Evolutionary conservation across 441 rosid species (phyloP).

Genomic region (Arabidopsis hybrid): DNA sequence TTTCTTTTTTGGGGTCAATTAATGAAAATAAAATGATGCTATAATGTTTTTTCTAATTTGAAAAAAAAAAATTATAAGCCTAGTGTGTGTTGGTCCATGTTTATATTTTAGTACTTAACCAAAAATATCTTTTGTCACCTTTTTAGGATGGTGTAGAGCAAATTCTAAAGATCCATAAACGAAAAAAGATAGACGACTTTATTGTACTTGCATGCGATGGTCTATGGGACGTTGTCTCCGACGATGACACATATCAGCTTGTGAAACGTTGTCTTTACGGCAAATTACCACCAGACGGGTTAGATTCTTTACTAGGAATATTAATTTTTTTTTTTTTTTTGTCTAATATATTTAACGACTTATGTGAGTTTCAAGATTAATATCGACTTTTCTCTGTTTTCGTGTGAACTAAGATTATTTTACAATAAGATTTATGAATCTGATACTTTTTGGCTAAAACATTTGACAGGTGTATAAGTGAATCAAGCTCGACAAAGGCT

Average conservation of each 20-base stretch:
- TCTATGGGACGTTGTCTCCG: slow-evolving; percentile 67
- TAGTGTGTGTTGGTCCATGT: no score
- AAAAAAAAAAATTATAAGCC: no score
- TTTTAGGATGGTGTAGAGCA: slow-evolving; percentile 29
- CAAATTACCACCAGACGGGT: slow-evolving; percentile 35
- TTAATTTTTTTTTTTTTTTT: not conserved
- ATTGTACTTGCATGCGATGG: slow-evolving; percentile 77
- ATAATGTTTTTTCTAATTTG: not conserved
- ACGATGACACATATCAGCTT: slow-evolving; percentile 56
- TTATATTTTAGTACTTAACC: not conserved
- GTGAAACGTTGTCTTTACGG: slow-evolving; percentile 57
- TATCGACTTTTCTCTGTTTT: not conserved
- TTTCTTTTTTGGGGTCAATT: not conserved
- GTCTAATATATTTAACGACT: no score
- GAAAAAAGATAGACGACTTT: slow-evolving; percentile 60
- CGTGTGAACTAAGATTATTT: not conserved
- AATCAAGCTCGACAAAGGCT: slow-evolving; percentile 53
- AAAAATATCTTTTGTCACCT: not conserved
- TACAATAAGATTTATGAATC: not conserved
- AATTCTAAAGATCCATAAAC: slow-evolving; percentile 35
- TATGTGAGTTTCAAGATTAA: not conserved
- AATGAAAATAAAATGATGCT: no score
- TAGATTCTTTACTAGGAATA: not conserved
- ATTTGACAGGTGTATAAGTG: slow-evolving; percentile 23
- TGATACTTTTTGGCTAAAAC: not conserved